These are phyloP conservation scores for Skeletonema costatum DNA, from an alignment of 108 stramenopile genomes.

Conservation along the genomic window DNA sequence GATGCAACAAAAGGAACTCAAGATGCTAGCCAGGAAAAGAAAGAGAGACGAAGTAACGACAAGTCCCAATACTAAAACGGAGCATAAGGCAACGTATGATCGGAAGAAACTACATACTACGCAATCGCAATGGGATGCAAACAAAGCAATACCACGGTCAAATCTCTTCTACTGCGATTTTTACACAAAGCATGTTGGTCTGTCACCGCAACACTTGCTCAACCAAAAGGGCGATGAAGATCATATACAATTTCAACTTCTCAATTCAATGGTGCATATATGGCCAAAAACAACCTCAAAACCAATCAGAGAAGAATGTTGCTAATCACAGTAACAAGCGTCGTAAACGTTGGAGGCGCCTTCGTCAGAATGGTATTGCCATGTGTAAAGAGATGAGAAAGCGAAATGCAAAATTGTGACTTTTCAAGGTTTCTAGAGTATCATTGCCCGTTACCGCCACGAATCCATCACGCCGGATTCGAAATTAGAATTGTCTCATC, in stretches of 20 bases:
- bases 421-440: constrained; percentile 66
- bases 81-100: constrained; percentile 39
- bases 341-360: constrained; percentile 51
- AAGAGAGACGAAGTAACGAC: constrained; percentile 5
- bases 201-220: constrained; percentile 44
- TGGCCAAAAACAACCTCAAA: constrained; percentile 7
- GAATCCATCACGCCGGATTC: constrained; percentile 3
- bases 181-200: constrained; percentile 41
- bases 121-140: constrained; percentile 33
- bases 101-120: background rate
- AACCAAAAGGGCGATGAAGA: constrained; percentile 12
- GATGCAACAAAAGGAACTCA: background rate
- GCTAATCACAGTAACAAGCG: constrained; percentile 19
- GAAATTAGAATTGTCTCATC: constrained; percentile 26
- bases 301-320: background rate
- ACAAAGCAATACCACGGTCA: constrained; percentile 44
- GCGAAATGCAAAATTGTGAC: constrained; percentile 57
- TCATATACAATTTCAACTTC: constrained; percentile 22
- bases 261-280: constrained; percentile 39
- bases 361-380: constrained; percentile 43
- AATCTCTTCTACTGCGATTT: constrained; percentile 51
- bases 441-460: constrained; percentile 63
- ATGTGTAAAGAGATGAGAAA: constrained; percentile 60
- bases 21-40: background rate
- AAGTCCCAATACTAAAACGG: background rate